These are phyloP conservation scores for Pezicula carpinea DNA, from an alignment of 2,329 filamentous ascomycete genomes.

Conservation along the genomic window DNA sequence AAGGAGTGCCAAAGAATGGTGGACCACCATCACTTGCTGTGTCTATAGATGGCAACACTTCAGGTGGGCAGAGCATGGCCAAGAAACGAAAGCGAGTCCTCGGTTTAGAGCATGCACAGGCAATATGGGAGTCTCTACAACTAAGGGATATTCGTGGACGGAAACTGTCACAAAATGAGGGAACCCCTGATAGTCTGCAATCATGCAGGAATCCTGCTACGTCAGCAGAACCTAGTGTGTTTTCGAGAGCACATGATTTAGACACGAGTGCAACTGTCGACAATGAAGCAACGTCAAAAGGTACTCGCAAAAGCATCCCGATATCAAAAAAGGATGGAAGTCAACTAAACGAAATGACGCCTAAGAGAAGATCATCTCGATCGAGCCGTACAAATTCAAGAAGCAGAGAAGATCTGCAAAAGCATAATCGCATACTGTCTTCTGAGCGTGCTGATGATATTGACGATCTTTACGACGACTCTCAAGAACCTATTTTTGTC, in stretches of 20 bases:
- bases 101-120: background rate
- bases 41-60: background rate
- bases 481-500: conserved; percentile 1
- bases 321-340: no score
- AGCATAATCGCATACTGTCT: no score
- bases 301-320: no score
- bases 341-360: no score
- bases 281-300: no score
- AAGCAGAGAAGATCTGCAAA: no score
- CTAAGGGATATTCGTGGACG: background rate
- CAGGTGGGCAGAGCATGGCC: background rate
- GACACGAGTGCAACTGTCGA: no score
- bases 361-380: no score
- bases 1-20: background rate
- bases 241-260: no score
- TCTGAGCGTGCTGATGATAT: background rate
- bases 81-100: background rate
- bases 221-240: background rate
- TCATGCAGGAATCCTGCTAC: background rate
- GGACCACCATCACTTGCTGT: background rate
- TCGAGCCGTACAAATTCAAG: no score
- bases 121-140: background rate
- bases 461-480: conserved; percentile 7
- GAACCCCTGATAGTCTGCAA: background rate
- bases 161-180: background rate